phyloP scores from a whole-genome alignment of 345 rosid genomes.

The Euclidium syriacum region DNA sequence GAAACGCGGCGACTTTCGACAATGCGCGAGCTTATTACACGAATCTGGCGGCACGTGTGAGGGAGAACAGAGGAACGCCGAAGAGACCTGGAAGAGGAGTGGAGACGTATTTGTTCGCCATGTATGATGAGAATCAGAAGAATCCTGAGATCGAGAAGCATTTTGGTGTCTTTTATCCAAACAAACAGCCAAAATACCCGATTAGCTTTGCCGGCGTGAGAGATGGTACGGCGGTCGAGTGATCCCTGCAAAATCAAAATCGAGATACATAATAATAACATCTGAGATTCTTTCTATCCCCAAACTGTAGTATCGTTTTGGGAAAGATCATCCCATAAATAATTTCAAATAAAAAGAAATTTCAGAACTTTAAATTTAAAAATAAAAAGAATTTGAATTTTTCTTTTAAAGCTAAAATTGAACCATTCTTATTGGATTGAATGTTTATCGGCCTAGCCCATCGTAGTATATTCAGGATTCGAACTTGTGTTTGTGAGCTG shows the following conservation, averaged over 20 bases:
- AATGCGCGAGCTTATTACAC: conserved; percentile 26
- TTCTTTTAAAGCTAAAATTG: no score
- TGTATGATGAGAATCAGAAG: conserved; percentile 36
- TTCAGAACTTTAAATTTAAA: no score
- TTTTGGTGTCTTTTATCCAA: conserved; percentile 32
- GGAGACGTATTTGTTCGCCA: conserved; percentile 32
- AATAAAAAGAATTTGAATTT: no score
- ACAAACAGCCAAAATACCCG: conserved; percentile 15
- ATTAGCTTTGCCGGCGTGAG: conserved; percentile 12
- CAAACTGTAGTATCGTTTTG: neutral
- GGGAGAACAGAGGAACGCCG: conserved; percentile 31
- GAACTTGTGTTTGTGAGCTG: no score
- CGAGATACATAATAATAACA: neutral
- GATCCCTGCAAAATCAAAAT: neutral
- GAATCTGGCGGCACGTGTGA: conserved; percentile 22
- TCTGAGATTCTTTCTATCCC: neutral
- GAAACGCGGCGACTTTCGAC: conserved; percentile 13
- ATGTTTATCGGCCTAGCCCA: no score
- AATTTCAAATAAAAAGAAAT: neutral
- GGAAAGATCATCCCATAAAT: neutral
- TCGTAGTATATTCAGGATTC: no score
- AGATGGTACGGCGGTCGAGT: conserved; percentile 4
- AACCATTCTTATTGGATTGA: no score
- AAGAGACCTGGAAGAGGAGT: conserved; percentile 31
- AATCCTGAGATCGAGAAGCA: conserved; percentile 26